A percentile compares a stretch with the other conserved stretches of the same genome.
Conservation (phyloP, 345 rosid species). For the Linum trigynum region DNA sequence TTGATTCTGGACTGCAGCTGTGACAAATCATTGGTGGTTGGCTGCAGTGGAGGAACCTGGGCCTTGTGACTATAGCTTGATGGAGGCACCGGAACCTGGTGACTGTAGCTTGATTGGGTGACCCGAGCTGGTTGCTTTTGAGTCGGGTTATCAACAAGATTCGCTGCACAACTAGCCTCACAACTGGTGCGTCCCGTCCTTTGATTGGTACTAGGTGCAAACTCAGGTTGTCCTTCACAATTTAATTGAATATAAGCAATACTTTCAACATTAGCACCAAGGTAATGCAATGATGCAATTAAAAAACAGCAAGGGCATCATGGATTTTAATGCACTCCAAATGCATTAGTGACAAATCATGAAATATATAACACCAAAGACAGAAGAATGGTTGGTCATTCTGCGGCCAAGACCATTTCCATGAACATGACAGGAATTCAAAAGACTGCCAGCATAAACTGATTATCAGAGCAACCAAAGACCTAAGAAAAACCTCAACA, state of each 20-base stretch:
- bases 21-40: constrained; percentile 15
- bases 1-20: constrained; percentile 10
- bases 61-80: too few species aligned
- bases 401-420: background rate
- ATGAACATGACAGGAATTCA: background rate
- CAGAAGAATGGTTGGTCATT: background rate
- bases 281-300: background rate
- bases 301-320: background rate
- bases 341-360: background rate
- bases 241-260: background rate
- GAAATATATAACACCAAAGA: background rate
- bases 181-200: background rate
- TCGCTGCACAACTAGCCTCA: too few species aligned
- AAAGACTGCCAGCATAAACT: background rate
- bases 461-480: background rate
- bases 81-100: constrained; percentile 2
- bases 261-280: background rate
- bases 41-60: constrained; percentile 15
- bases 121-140: constrained; percentile 3
- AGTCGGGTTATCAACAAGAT: too few species aligned
- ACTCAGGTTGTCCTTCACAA: background rate
- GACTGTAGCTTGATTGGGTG: background rate
- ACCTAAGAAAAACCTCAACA: background rate
- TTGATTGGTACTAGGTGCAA: background rate
- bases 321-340: background rate